Evolutionary conservation across 768 basidiomycete species (phyloP).

Genomic region (Leccinum olivaceopallidum): DNA sequence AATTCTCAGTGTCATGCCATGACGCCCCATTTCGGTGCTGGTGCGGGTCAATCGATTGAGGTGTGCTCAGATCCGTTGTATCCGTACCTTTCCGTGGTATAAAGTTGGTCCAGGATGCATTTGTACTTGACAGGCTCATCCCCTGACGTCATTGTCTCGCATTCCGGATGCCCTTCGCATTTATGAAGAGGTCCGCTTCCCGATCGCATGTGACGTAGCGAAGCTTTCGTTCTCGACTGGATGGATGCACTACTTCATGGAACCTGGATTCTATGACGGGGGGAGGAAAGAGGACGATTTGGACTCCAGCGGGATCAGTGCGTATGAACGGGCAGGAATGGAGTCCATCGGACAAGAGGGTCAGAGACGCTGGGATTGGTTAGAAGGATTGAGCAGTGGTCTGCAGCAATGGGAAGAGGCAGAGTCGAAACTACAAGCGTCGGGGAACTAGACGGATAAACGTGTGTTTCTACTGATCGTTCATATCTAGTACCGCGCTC

Average conservation of each 20-base stretch:
- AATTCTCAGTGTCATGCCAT: slow-evolving; percentile 23
- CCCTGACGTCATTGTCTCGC: slow-evolving; percentile 8
- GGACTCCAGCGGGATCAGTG: too few relatives aligned
- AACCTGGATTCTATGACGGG: slow-evolving; percentile 25
- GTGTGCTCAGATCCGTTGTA: slow-evolving; percentile 1
- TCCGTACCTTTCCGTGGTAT: slow-evolving; percentile 3
- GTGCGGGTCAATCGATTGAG: too few relatives aligned
- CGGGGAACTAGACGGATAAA: background rate
- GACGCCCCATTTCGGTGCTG: slow-evolving; percentile 24
- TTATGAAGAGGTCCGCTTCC: slow-evolving; percentile 18
- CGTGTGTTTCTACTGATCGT: background rate
- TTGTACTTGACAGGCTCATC: slow-evolving; percentile 21
- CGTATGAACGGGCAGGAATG: too few relatives aligned
- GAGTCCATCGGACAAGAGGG: slow-evolving; percentile 18
- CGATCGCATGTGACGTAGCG: slow-evolving; percentile 13
- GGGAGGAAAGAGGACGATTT: slow-evolving; percentile 6
- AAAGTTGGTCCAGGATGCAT: slow-evolving; percentile 15
- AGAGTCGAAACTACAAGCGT: slow-evolving; percentile 9
- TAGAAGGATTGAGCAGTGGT: slow-evolving; percentile 8
- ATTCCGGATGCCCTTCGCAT: slow-evolving; percentile 7
- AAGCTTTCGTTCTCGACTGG: slow-evolving; percentile 13
- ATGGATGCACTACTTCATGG: slow-evolving; percentile 8
- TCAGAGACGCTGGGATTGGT: slow-evolving; percentile 14
- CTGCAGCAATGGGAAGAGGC: slow-evolving; percentile 23
- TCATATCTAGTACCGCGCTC: too few relatives aligned